Conservation (phyloP, 371 early-diverging fungal species). For the Saksenaea vasiformis region DNA sequence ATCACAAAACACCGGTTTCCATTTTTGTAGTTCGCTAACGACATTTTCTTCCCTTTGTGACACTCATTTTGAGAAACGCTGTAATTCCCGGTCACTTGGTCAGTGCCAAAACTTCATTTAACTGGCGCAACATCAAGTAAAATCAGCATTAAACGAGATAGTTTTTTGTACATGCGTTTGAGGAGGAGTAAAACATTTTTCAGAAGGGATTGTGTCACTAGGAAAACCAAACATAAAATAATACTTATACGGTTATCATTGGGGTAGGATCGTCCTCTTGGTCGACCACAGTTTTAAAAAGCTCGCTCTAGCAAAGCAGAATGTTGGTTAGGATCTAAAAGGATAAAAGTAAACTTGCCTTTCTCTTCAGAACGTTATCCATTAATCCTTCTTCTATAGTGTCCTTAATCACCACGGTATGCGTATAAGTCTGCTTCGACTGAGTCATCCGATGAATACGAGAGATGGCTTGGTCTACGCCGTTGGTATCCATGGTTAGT, state of each 20-base stretch:
- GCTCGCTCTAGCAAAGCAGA: slow-evolving; percentile 1
- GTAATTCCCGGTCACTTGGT: too few species aligned
- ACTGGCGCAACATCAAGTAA: too few species aligned
- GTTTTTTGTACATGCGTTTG: too few species aligned
- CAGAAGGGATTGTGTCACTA: not conserved
- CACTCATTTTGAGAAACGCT: too few species aligned
- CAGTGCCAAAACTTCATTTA: too few species aligned
- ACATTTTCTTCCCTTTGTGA: too few species aligned
- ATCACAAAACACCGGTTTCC: too few species aligned
- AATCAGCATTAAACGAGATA: too few species aligned
- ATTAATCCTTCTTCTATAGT: slow-evolving; percentile 43
- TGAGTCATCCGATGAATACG: slow-evolving; percentile 52
- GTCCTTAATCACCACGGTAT: slow-evolving; percentile 44
- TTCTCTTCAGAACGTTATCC: slow-evolving; percentile 41
- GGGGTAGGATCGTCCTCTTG: not conserved
- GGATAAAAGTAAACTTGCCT: slow-evolving; percentile 20
- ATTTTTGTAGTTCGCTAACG: too few species aligned
- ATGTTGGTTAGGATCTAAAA: not conserved
- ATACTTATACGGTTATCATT: not conserved
- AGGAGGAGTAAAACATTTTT: too few species aligned
- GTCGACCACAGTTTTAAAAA: slow-evolving; percentile 7
- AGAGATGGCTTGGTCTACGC: slow-evolving; percentile 43
- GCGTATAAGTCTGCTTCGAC: slow-evolving; percentile 38
- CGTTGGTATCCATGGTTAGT: not conserved
- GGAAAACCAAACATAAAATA: not conserved